Evolutionary conservation across 1,284 basidiomycete species (phyloP), one percentile per base, ranked within the genome.

Genomic region (Moesziomyces sp.): DNA sequence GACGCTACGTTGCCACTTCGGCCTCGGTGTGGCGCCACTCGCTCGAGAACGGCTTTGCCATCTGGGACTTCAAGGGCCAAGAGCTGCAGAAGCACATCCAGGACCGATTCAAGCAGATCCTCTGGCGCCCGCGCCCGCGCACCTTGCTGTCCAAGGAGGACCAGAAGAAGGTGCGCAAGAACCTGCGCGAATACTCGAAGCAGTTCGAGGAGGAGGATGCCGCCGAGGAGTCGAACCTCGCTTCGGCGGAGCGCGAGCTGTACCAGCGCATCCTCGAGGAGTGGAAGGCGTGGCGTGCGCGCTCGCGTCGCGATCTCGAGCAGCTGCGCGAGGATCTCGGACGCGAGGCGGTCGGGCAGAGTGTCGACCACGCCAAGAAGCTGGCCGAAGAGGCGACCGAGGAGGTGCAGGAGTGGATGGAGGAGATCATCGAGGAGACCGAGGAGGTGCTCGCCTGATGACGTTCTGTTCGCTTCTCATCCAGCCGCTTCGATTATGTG

Each of bases 31-130:
- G 97, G 96, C 91, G 93, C 78, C 92, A 93, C 83, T 92, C 92
- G 79, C 94, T 97, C 78, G 97, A 99, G 85, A 93, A 97, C 76
- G 97, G 97, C 45, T 99, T 91, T 84, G 92, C 91, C 13, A 90
- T 99, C 74, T 99, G 96, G 95, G 95, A 98, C 86, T 98, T 98
- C 88, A 92, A 92, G 65, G 97, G 97, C 26, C 91, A 93, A 83
- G 93, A 97, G 85, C 88, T 97, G 47, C 88, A 91, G 82, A 95
- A 95, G 86, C 89, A 92, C 66, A 90, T 94, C 66, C 88, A 92
- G 72, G 97, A 99, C 84, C 91, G 92, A 66, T 99, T 99, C 89
- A 99, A 99, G 88, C 97, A 99, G 86, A 94, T 99, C 86, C 88
- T 98, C 62, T 99, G 97, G 97, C 91, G 97, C 40, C 95, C 96